Conservation (phyloP, 2,329 filamentous ascomycete genomes). For the Boeremia lycopersici region DNA sequence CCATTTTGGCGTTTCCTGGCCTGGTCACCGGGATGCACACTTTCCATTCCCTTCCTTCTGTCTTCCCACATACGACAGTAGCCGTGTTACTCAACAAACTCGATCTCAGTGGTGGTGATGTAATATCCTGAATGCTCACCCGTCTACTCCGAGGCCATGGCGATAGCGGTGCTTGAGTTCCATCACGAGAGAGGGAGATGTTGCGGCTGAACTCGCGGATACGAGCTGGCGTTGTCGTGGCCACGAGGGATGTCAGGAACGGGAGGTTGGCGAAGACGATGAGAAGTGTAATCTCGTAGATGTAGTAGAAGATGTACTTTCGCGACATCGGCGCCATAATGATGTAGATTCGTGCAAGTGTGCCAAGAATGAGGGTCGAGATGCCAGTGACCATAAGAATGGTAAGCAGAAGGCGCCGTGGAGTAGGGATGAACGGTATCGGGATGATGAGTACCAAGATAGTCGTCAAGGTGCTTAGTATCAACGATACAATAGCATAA, state of each 20-base stretch:
- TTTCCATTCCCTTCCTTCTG: background rate
- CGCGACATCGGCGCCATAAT: constrained; percentile 9
- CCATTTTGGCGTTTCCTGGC: background rate
- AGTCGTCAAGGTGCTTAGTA: constrained; percentile 23
- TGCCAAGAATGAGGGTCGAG: constrained; percentile 19
- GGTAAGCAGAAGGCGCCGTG: constrained; percentile 29
- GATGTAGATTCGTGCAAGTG: constrained; percentile 24
- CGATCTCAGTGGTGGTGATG: background rate
- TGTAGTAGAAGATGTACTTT: constrained; percentile 25
- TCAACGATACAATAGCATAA: constrained; percentile 19
- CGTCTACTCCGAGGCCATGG: constrained; percentile 26
- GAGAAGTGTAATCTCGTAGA: constrained; percentile 21
- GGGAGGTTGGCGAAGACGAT: constrained; percentile 38
- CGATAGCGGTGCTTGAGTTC: constrained; percentile 11
- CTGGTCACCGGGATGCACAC: background rate
- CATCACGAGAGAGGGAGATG: constrained; percentile 14
- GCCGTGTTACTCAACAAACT: background rate
- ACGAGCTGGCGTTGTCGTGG: constrained; percentile 20
- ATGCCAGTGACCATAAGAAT: constrained; percentile 28
- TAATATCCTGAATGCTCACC: constrained; percentile 4
- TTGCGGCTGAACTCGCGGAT: constrained; percentile 21
- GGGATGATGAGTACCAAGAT: constrained; percentile 29
- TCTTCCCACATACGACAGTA: background rate
- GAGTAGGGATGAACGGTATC: constrained; percentile 36
- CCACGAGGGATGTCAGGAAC: constrained; percentile 33